A percentile compares a stretch with the other conserved stretches of the same genome.
phyloP scores from a whole-genome alignment of 2,329 filamentous ascomycete genomes.

The Pestalotiopsis sp. region DNA sequence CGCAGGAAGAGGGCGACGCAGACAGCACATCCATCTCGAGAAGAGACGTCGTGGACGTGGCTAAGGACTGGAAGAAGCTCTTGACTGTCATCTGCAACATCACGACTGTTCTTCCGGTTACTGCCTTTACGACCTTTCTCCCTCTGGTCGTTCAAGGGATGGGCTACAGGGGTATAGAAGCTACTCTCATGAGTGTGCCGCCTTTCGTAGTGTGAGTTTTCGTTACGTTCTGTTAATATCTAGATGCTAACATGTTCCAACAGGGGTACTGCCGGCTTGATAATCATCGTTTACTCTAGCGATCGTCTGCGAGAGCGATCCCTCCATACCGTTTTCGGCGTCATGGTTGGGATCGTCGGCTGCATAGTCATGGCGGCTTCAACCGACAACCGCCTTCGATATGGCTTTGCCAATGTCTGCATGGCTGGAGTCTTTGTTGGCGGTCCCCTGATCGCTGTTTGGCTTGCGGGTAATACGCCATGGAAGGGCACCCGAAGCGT shows the following conservation, averaged over 20 bases:
- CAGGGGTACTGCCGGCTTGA: conserved; percentile 16
- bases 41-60: conserved; percentile 16
- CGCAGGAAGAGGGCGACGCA: conserved; percentile 13
- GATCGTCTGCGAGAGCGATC: conserved; percentile 24
- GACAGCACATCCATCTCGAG: conserved; percentile 9
- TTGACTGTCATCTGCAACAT: conserved; percentile 17
- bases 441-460: conserved; percentile 54
- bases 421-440: conserved; percentile 44
- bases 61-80: conserved; percentile 20
- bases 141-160: conserved; percentile 19
- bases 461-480: conserved; percentile 57
- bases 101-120: conserved; percentile 17
- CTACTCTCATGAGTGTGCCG: conserved; percentile 10
- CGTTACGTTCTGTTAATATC: too few relatives aligned
- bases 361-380: conserved; percentile 24
- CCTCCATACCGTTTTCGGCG: conserved; percentile 22
- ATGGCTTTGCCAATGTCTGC: conserved; percentile 25
- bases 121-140: conserved; percentile 20
- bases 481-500: conserved; percentile 54
- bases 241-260: neutral
- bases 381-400: conserved; percentile 19
- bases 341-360: conserved; percentile 20
- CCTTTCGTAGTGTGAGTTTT: conserved; percentile 19
- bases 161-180: conserved; percentile 15
- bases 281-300: conserved; percentile 22